Conservation (phyloP, 2,329 filamentous ascomycete genomes). For the Zopfia rhizophila region DNA sequence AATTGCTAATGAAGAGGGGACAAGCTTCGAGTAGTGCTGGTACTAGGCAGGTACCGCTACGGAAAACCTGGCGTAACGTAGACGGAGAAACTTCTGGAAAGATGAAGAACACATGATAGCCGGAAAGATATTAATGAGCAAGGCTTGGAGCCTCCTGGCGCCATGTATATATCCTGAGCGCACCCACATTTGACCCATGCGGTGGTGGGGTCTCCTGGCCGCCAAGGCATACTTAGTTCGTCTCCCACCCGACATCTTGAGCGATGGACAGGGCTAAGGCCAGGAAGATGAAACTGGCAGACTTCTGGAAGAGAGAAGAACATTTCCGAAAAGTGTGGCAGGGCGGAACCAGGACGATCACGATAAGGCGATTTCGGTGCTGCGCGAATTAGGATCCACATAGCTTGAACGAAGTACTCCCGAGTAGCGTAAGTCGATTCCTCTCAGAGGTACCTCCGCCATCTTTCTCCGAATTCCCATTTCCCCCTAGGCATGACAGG, state of each 20-base stretch:
- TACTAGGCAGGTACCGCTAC: constrained; percentile 23
- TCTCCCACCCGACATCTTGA: constrained; percentile 15
- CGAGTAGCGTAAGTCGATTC: too few species aligned
- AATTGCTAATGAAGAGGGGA: constrained; percentile 23
- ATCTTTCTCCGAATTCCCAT: too few species aligned
- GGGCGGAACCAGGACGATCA: constrained; percentile 5
- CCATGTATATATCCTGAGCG: constrained; percentile 35
- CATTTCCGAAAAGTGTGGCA: constrained; percentile 11
- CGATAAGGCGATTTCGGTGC: constrained; percentile 14
- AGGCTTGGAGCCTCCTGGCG: constrained; percentile 34
- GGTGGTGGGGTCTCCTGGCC: constrained; percentile 19
- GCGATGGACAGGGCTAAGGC: constrained; percentile 4
- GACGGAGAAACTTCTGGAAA: constrained; percentile 35
- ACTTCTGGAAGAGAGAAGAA: constrained; percentile 32
- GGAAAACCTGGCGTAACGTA: constrained; percentile 23
- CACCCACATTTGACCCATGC: constrained; percentile 22
- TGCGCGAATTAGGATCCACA: too few species aligned
- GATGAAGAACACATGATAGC: constrained; percentile 32
- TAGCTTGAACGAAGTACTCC: too few species aligned
- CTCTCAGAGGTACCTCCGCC: too few species aligned
- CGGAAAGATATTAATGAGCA: constrained; percentile 31
- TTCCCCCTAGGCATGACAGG: too few species aligned
- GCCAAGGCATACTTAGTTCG: constrained; percentile 19
- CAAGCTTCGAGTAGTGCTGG: constrained; percentile 25
- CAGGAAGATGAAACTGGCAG: constrained; percentile 22